Conservation (phyloP, 2,329 filamentous ascomycete species). For the Talaromyces amestolkiae region DNA sequence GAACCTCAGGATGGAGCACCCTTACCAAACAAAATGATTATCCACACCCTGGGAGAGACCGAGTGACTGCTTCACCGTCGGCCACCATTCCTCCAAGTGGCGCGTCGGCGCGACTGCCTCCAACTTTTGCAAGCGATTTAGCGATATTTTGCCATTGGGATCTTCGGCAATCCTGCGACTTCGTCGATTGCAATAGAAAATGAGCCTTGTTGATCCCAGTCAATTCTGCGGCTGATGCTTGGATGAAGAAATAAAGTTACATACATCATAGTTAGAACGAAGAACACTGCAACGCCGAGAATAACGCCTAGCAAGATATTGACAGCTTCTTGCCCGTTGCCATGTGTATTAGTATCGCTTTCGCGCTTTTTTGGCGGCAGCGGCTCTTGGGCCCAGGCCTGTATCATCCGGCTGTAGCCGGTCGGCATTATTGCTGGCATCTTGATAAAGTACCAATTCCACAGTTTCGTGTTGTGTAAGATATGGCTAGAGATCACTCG, state of each 20-base stretch:
- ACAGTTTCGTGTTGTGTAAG: too few relatives aligned
- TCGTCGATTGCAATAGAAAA: conserved; percentile 35
- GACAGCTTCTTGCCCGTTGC: conserved; percentile 12
- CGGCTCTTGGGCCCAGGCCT: background rate
- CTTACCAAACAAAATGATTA: conserved; percentile 38
- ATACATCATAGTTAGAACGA: conserved; percentile 19
- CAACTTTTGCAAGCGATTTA: conserved; percentile 35
- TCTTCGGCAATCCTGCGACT: conserved; percentile 22
- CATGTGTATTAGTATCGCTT: background rate
- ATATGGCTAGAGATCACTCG: background rate
- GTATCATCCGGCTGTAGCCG: background rate
- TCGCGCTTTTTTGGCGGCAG: background rate
- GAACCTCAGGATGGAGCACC: background rate
- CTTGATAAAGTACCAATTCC: background rate
- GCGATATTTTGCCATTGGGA: conserved; percentile 26
- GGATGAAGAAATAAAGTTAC: background rate
- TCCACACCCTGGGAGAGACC: conserved; percentile 34
- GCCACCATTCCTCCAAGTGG: conserved; percentile 40
- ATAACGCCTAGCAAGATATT: conserved; percentile 18
- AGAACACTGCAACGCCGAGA: conserved; percentile 17
- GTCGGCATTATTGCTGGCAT: background rate
- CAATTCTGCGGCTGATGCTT: background rate
- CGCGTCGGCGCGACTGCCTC: conserved; percentile 37
- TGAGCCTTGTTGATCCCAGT: conserved; percentile 24
- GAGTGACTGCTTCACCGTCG: conserved; percentile 32